These are phyloP conservation scores for Xylaria sp. DNA, from an alignment of 2,329 filamentous ascomycete species.

Conservation along the genomic window DNA sequence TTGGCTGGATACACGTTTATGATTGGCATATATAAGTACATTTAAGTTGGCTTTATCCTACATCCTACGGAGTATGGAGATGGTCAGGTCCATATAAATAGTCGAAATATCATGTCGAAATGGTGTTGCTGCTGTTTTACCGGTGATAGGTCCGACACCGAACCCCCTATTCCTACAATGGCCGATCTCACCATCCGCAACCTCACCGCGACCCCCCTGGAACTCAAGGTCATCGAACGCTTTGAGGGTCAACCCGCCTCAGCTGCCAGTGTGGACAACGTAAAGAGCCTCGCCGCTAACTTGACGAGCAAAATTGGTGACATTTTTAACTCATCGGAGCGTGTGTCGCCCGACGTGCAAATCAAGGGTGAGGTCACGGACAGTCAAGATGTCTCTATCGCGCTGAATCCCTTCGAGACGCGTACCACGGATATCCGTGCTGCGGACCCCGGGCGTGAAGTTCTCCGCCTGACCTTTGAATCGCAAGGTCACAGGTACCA, in stretches of 20 bases:
- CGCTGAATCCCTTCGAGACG: constrained; percentile 74
- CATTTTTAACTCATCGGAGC: constrained; percentile 55
- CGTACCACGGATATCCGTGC: constrained; percentile 70
- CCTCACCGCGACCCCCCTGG: constrained; percentile 76
- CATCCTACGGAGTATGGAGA: too few species aligned
- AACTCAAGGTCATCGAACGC: constrained; percentile 77
- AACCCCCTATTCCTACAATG: constrained; percentile 50
- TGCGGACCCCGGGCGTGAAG: constrained; percentile 69
- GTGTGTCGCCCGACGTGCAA: constrained; percentile 46
- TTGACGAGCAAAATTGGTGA: constrained; percentile 56
- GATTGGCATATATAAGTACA: constrained; percentile 15
- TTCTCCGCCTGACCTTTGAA: constrained; percentile 79
- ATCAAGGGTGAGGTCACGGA: constrained; percentile 69
- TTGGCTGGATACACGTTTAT: constrained; percentile 20
- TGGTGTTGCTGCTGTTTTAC: constrained; percentile 32
- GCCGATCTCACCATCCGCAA: constrained; percentile 80
- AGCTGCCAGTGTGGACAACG: constrained; percentile 51
- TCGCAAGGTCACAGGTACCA: constrained; percentile 72
- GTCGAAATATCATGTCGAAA: constrained; percentile 21
- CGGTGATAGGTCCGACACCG: constrained; percentile 20
- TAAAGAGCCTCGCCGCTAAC: constrained; percentile 51
- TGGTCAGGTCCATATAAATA: neutral
- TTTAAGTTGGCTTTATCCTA: constrained; percentile 10
- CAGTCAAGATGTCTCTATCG: constrained; percentile 70
- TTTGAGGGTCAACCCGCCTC: constrained; percentile 66